Percentiles rank a stretch among this genome's conserved stretches.
These are phyloP conservation scores for Ustilago tritici DNA, from an alignment of 1,284 basidiomycete species.

Conservation along the genomic window DNA sequence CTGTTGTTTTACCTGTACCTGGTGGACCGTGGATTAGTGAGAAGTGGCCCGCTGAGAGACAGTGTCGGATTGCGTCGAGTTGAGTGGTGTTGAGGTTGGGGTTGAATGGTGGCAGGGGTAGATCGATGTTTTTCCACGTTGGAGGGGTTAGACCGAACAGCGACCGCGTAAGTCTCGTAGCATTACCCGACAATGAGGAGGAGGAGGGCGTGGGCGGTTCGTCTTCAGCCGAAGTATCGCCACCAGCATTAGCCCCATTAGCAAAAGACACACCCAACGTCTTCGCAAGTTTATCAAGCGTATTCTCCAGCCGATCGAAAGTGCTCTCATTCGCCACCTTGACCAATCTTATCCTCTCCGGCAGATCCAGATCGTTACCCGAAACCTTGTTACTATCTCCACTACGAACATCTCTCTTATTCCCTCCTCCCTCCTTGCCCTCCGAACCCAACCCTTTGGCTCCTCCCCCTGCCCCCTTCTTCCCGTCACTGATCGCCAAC, in stretches of 20 bases:
- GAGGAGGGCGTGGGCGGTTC: conserved; percentile 13
- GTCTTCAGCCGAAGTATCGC: conserved; percentile 36
- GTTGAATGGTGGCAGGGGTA: conserved; percentile 77
- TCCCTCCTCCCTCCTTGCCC: conserved; percentile 12
- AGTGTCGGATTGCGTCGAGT: conserved; percentile 81
- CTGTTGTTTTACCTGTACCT: conserved; percentile 71
- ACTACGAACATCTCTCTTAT: conserved; percentile 32
- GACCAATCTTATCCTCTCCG: conserved; percentile 84
- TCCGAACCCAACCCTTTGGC: background rate
- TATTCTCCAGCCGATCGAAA: conserved; percentile 76
- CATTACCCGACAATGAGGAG: conserved; percentile 15
- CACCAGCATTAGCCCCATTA: conserved; percentile 8
- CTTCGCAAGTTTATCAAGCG: conserved; percentile 47
- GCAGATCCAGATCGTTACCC: conserved; percentile 79
- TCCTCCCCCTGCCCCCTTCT: conserved; percentile 5
- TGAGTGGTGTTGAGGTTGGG: conserved; percentile 84
- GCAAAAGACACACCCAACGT: conserved; percentile 27
- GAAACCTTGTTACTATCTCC: conserved; percentile 71
- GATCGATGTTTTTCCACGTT: conserved; percentile 38
- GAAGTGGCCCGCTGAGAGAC: conserved; percentile 78
- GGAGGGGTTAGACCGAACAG: conserved; percentile 47
- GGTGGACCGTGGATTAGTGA: conserved; percentile 97
- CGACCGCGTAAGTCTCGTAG: conserved; percentile 58
- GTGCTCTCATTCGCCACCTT: conserved; percentile 93
- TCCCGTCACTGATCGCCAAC: conserved; percentile 33